Base-by-base conservation (phyloP, 176 grass and related monocot genomes). In the Tillandsia leiboldiana region DNA sequence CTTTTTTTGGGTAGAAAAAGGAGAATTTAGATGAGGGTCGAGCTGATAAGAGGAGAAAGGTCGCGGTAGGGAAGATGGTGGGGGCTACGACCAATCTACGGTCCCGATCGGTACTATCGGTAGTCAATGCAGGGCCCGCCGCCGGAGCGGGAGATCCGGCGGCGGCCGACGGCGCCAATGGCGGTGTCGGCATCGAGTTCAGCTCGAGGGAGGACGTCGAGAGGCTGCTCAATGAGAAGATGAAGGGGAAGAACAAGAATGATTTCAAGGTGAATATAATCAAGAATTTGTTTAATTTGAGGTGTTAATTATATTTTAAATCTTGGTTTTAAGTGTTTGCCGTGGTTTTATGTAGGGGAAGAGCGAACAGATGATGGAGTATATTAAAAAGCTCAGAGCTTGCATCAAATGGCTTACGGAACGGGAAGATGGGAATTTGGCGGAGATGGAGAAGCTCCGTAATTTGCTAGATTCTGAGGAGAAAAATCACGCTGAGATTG, bases 221-320 rank as follows among this genome's bases (percentile, higher is more conserved):
- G 8, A 26, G 59, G 10, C 82, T 91, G 12, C 72, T 91, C 72
- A 76, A 51, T 23, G 89, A 91, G 85, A 91, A 91, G 79, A 91
- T 91, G 82, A 91, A 91, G 76, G 82, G 89, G 14, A 91, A 84
- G 78, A 84, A 79, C 69, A 91, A 87, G 81, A 84, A 79, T 70
- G 88, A 91, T 67, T 91, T 14, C 85, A 91, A 87, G 82, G 89
- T 91, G 7, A 59, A 53, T 5, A 13, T 49, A 22, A 5, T 50
- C 3, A 13, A 68, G 11, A 10, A 14, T 29, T 15, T 49, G 0
- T 11, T 8, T 12, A 68, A 33, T 42, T 15, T 33, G 3, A 8
- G 12, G 29, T 22, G 42, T 67, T 67, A 33, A n/a, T 50, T 42
- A 4, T 3, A 5, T 67, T 42, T 67, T 67, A 3, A n/a, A 2